Base-by-base conservation (phyloP, 768 basidiomycete species). In the Dioszegia crocea region DNA sequence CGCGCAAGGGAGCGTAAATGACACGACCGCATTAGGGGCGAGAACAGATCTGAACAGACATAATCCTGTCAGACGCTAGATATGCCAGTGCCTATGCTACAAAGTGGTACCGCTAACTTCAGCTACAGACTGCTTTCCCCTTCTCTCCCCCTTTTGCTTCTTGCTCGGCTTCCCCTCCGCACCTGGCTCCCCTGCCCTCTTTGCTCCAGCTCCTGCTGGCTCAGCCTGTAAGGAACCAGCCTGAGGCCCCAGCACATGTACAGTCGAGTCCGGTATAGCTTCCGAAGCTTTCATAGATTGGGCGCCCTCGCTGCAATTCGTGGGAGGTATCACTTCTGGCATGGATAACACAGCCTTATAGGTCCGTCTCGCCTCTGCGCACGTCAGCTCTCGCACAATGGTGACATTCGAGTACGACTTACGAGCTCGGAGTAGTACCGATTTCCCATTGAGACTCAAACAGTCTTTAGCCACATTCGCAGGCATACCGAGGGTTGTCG, bases 401-500 rank as follows among this genome's bases (percentile, higher is more conserved):
- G 3, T 36, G 24, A 41, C 10, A 5, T 0, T 5, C 21, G 33
- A 1, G 21, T 2, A 21, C 9, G 4, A 71, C 76, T 62, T 49
- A 77, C 76, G 76, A 23, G 76, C 76, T 59, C 63, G 63, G 2
- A 75, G 61, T 16, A 77, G 53, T 4, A 75, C 70, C 46, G 60
- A 57, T 38, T 66, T 66, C 9, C 70, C 64, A 30, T 64, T 70
- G 9, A 57, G 53, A 2, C 59, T 56, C 23, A 77, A 56, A 14
- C 72, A 61, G 31, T 75, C 72, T 55, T 70, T 74, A 2, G 76
- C 72, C 1, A 75, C 64, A 61, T 77, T 77, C 19, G 74, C 69
- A 29, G 74, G 72, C 76, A 77, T 74, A 1, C 76, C 76, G 43
- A 76, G 62, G 48, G 71, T 62, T 26, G 68, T 64, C 10, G 61